phyloP scores from a whole-genome alignment of 1,139 yeast genomes.

The Sugiyamaella grinbergsii region DNA sequence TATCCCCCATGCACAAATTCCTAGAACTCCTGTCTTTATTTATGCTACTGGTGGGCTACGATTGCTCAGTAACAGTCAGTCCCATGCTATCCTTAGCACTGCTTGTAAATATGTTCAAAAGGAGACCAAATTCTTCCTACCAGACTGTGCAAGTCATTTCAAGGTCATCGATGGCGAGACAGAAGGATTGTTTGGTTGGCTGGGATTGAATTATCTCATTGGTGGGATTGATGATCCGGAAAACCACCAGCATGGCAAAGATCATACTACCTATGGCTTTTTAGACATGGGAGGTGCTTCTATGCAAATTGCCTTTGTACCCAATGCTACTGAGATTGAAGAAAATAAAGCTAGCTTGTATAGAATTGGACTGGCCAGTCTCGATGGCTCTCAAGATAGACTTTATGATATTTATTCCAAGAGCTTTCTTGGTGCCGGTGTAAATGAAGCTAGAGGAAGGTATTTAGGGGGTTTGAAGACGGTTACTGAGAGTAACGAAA shows the following conservation, averaged over 20 bases:
- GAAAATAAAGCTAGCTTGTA: conserved; percentile 60
- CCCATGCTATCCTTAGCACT: conserved; percentile 51
- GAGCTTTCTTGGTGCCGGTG: conserved; percentile 74
- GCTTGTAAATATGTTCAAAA: conserved; percentile 58
- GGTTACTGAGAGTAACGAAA: conserved; percentile 23
- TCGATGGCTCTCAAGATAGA: conserved; percentile 39
- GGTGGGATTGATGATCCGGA: conserved; percentile 57
- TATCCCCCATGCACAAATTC: conserved; percentile 66
- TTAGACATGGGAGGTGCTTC: conserved; percentile 91
- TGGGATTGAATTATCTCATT: conserved; percentile 68
- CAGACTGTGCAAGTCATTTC: conserved; percentile 55
- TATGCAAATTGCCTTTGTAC: conserved; percentile 79
- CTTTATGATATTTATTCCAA: conserved; percentile 58
- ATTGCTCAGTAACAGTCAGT: conserved; percentile 57
- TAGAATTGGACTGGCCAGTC: conserved; percentile 50
- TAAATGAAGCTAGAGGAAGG: conserved; percentile 63
- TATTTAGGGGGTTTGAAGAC: conserved; percentile 45
- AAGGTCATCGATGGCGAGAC: conserved; percentile 73
- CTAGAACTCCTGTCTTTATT: conserved; percentile 72
- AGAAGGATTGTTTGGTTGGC: conserved; percentile 85
- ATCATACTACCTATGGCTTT: conserved; percentile 67
- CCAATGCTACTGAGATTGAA: conserved; percentile 56
- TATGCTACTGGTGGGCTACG: conserved; percentile 86
- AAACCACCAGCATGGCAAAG: conserved; percentile 53
- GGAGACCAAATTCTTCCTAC: conserved; percentile 60